phyloP scores from a whole-genome alignment of 108 stramenopile species.

The Bacterosira constricta region DNA sequence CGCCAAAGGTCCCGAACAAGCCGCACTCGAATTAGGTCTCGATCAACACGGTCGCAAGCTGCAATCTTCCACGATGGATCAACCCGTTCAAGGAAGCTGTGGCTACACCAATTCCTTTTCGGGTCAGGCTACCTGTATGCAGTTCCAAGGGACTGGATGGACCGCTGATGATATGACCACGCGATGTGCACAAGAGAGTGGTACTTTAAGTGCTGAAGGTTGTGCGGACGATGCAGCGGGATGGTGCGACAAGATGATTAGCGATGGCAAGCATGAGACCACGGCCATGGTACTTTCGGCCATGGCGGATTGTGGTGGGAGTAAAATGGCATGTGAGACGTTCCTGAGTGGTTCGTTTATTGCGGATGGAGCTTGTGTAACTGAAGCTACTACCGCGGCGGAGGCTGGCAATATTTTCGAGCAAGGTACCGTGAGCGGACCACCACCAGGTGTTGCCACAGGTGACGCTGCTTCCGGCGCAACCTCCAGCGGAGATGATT shows the following conservation, averaged over 20 bases:
- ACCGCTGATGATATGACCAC: constrained; percentile 23
- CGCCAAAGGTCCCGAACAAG: constrained; percentile 48
- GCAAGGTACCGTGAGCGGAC: background rate
- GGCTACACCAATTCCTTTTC: constrained; percentile 27
- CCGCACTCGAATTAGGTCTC: constrained; percentile 38
- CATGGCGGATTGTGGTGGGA: constrained; percentile 25
- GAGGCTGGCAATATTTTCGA: background rate
- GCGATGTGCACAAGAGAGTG: constrained; percentile 22
- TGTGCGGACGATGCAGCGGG: constrained; percentile 29
- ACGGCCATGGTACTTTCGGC: constrained; percentile 29
- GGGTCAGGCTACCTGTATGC: constrained; percentile 32
- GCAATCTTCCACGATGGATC: background rate
- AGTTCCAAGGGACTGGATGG: constrained; percentile 44
- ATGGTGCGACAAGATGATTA: constrained; percentile 35
- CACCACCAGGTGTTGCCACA: background rate
- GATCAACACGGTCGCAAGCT: background rate
- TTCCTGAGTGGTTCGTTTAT: constrained; percentile 40
- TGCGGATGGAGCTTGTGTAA: constrained; percentile 9
- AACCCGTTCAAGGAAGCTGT: constrained; percentile 22
- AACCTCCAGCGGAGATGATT: constrained; percentile 1
- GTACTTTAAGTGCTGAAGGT: constrained; percentile 11
- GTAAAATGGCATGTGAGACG: constrained; percentile 46
- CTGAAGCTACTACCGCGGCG: background rate
- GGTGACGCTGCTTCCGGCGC: background rate
- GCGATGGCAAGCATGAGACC: constrained; percentile 25